Conservation (phyloP, 495 filamentous ascomycete genomes). For the Parathielavia appendiculata region DNA sequence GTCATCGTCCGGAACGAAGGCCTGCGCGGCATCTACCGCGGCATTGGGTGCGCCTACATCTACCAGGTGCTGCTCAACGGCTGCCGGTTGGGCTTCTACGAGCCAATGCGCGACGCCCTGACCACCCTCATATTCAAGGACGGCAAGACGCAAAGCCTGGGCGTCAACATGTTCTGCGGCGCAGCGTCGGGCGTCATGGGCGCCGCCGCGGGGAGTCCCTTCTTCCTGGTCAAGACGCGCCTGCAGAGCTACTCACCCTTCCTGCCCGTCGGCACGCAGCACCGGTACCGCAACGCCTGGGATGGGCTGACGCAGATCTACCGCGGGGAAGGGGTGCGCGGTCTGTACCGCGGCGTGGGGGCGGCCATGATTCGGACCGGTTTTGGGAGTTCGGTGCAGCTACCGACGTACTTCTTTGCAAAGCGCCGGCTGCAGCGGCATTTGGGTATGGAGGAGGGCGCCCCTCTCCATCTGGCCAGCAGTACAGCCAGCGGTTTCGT, state of each 20-base stretch:
- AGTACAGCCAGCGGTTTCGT: conserved; percentile 91
- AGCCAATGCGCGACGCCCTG: conserved; percentile 71
- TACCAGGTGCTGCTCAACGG: conserved; percentile 97
- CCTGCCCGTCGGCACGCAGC: conserved; percentile 92
- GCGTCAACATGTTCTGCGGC: conserved; percentile 88
- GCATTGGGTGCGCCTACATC: conserved; percentile 87
- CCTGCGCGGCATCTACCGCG: conserved; percentile 75
- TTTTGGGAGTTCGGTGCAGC: conserved; percentile 89
- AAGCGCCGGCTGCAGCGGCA: conserved; percentile 79
- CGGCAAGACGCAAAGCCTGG: conserved; percentile 67
- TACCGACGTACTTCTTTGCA: conserved; percentile 97
- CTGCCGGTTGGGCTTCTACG: conserved; percentile 95
- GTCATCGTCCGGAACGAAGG: conserved; percentile 94
- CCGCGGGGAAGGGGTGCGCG: conserved; percentile 65
- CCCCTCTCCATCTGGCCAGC: conserved; percentile 81
- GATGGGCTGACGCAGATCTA: conserved; percentile 82
- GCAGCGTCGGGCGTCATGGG: conserved; percentile 84
- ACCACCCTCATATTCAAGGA: conserved; percentile 65
- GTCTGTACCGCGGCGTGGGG: conserved; percentile 81
- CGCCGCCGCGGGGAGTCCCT: conserved; percentile 85
- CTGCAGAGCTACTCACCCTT: conserved; percentile 93
- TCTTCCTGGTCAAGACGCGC: conserved; percentile 97
- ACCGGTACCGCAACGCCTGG: conserved; percentile 78
- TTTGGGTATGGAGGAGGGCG: conserved; percentile 83
- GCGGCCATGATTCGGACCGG: conserved; percentile 97